Evolutionary conservation across 2,329 filamentous ascomycete species (phyloP).

Genomic region (Helicocarpus griseus): DNA sequence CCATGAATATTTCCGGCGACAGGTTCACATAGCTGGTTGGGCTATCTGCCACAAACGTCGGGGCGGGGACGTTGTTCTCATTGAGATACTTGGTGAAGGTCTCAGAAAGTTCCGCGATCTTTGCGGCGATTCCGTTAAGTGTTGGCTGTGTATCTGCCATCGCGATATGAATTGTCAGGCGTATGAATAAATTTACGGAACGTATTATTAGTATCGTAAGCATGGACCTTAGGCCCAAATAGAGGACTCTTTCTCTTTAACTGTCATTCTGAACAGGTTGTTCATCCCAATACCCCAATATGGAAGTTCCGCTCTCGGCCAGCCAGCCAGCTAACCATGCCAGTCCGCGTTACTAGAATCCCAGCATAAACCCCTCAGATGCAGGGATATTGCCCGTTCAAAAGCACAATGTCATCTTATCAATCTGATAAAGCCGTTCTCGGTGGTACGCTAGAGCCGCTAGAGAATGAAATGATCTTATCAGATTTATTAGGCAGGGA

Average conservation of each 20-base stretch:
- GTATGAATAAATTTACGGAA: not conserved
- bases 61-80: conserved; percentile 34
- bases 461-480: not conserved
- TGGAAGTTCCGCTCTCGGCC: not conserved
- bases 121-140: conserved; percentile 8
- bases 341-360: not conserved
- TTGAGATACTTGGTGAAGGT: conserved; percentile 11
- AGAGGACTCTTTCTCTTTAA: not conserved
- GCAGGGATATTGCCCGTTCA: not conserved
- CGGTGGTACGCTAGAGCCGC: not conserved
- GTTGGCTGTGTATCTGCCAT: conserved; percentile 8
- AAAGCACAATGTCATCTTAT: not conserved
- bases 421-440: not conserved
- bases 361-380: not conserved
- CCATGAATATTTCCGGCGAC: conserved; percentile 35
- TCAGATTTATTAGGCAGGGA: not conserved
- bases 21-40: conserved; percentile 34
- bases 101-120: conserved; percentile 7
- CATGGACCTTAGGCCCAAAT: not conserved
- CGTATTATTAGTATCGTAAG: not conserved
- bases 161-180: not conserved
- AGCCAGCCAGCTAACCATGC: not conserved
- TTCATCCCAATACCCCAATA: not conserved
- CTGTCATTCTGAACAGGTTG: not conserved
- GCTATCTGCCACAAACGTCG: conserved; percentile 38